Evolutionary conservation across 106 monocot genomes (phyloP), one percentile per base, ranked within the genome.

Genomic region (Alisma plantagoaquatica): DNA sequence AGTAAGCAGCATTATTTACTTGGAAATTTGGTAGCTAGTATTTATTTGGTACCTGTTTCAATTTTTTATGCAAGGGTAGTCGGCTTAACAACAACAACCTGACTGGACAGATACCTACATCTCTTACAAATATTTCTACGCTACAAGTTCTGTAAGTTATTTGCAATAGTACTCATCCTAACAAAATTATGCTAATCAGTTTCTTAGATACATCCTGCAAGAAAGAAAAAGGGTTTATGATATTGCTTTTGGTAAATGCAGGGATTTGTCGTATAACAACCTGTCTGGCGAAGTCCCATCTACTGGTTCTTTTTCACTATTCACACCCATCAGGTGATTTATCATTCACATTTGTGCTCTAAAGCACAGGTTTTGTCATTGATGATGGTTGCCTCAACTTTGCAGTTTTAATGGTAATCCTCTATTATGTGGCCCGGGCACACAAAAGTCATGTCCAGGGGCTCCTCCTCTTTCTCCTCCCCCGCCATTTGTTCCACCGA

Each of bases 361-460:
- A n/a, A n/a, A n/a, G n/a, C n/a, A n/a, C n/a, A n/a, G n/a, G n/a
- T n/a, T n/a, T n/a, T n/a, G n/a, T n/a, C n/a, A n/a, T n/a, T n/a
- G n/a, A n/a, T n/a, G n/a, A n/a, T n/a, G n/a, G n/a, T n/a, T n/a
- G n/a, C n/a, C n/a, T n/a, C n/a, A n/a, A n/a, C n/a, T n/a, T n/a
- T 82, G 41, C 79, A 92, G 92, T 74, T 92, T 86, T 71, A 59
- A 51, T 20, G 79, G 82, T 65, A 88, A 88, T 61, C 82, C 87
- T 65, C 25, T 51, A 7, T 56, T 88, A 51, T 87, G 87, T 64
- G 87, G 87, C 11, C 75, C 82, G 4, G 78, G 68, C 11, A 82
- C 87, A 12, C 30, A 49, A 68, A 77, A 69, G 31, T 74, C 87
- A 23, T 84, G 83, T 51, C 83, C 83, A 5, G 78, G 74, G 38